Conservation (phyloP, 169 alveolate species). For the Besnoitia besnoiti region DNA sequence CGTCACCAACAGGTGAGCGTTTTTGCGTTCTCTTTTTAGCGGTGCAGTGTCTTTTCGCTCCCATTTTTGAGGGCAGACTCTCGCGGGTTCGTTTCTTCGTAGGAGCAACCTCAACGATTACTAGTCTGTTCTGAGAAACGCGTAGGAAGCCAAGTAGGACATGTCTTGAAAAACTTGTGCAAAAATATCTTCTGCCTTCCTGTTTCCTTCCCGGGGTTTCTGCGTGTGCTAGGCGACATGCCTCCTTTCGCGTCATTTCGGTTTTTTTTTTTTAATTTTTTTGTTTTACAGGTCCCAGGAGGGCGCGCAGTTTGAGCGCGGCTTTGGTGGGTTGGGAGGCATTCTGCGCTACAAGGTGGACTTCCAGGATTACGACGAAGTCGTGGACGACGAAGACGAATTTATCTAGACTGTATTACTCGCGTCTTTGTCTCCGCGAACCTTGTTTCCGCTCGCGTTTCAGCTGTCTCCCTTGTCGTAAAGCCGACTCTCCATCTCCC, state of each 20-base stretch:
- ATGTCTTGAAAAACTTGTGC: too few species aligned
- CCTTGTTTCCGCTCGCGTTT: not conserved
- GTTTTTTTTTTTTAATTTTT: not conserved
- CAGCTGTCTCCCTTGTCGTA: not conserved
- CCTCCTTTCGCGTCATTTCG: not conserved
- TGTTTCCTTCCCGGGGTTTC: not conserved
- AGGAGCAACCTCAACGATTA: not conserved
- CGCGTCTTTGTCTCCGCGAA: not conserved
- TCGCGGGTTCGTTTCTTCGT: not conserved
- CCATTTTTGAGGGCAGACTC: not conserved
- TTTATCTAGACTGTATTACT: conserved; percentile 44
- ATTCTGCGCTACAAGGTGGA: conserved; percentile 91
- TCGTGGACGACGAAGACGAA: conserved; percentile 56
- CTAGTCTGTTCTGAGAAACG: too few species aligned
- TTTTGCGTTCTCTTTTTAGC: not conserved
- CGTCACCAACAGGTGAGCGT: conserved; percentile 87
- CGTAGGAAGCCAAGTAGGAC: too few species aligned
- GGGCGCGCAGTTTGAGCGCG: conserved; percentile 98
- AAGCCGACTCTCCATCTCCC: too few species aligned
- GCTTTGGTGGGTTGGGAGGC: conserved; percentile 99
- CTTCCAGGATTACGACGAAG: conserved; percentile 63
- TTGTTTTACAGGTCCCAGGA: conserved; percentile 87
- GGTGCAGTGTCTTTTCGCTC: not conserved
- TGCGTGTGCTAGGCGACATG: not conserved
- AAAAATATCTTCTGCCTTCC: too few species aligned